Conservation (phyloP, 2,329 filamentous ascomycete genomes). For the Akanthomyces dipterigenus region DNA sequence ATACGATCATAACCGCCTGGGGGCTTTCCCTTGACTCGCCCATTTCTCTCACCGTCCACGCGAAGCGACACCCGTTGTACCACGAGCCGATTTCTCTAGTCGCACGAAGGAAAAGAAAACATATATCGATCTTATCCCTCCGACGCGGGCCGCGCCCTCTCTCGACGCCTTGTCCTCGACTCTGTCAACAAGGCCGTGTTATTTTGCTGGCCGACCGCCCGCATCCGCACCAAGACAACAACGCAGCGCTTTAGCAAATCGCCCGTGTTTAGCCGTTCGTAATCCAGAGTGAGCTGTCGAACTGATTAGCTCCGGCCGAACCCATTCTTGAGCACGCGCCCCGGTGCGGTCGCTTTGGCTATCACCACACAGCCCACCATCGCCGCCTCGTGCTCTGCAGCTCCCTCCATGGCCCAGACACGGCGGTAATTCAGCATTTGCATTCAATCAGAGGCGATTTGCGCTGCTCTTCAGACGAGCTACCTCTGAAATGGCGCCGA, state of each 20-base stretch:
- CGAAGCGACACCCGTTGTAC: not conserved
- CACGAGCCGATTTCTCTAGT: not conserved
- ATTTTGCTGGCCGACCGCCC: slow-evolving; percentile 7
- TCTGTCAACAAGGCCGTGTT: not conserved
- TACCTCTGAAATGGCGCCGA: slow-evolving; percentile 43
- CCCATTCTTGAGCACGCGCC: not conserved
- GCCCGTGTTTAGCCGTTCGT: not conserved
- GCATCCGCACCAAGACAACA: slow-evolving; percentile 4
- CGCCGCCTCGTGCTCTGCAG: not conserved
- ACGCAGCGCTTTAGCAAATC: not conserved
- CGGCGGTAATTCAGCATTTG: not conserved
- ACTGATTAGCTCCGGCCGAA: not conserved
- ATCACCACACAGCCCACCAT: not conserved
- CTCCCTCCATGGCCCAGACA: slow-evolving; percentile 5
- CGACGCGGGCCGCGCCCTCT: not conserved
- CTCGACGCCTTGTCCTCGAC: not conserved
- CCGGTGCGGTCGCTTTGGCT: not conserved
- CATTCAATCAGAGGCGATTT: not conserved
- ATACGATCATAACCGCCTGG: not conserved
- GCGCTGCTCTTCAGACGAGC: not conserved
- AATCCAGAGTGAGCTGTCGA: not conserved
- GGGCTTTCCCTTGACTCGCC: not conserved
- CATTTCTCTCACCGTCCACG: not conserved
- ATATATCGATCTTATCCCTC: not conserved
- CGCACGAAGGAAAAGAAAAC: not conserved